A percentile compares a stretch with the other conserved stretches of the same genome.
Conservation (phyloP, 495 filamentous ascomycete genomes). For the Diplogelasinospora grovesii region DNA sequence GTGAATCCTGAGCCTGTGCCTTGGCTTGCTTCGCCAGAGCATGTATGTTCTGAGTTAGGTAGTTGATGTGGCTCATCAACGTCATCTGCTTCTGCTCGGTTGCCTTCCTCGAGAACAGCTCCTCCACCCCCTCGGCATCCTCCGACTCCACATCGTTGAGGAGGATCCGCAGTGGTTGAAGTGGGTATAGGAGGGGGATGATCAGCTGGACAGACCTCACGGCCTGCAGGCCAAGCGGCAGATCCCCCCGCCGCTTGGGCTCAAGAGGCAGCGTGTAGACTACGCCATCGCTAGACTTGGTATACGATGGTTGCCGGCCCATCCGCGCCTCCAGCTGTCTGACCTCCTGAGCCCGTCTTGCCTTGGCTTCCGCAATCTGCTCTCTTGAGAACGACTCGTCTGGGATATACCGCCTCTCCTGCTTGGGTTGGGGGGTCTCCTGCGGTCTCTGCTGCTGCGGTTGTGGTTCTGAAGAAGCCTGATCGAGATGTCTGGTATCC, state of each 20-base stretch:
- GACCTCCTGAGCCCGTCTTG: constrained; percentile 56
- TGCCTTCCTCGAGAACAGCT: constrained; percentile 56
- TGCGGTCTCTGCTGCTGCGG: constrained; percentile 34
- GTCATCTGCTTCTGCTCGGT: constrained; percentile 51
- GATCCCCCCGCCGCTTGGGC: constrained; percentile 51
- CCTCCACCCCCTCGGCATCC: constrained; percentile 55
- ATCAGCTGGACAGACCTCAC: constrained; percentile 61
- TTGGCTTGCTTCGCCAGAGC: constrained; percentile 51
- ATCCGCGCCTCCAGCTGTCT: constrained; percentile 77
- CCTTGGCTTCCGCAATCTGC: constrained; percentile 56
- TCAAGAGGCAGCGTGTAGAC: constrained; percentile 69
- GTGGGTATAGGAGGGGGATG: constrained; percentile 66
- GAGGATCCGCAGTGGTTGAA: constrained; percentile 61
- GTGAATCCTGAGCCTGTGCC: constrained; percentile 3
- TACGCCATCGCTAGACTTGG: constrained; percentile 63
- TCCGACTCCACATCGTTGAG: constrained; percentile 56
- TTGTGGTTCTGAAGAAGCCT: constrained; percentile 5
- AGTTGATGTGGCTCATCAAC: constrained; percentile 71
- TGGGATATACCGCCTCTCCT: constrained; percentile 26
- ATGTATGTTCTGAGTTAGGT: constrained; percentile 67
- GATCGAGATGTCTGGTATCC: constrained; percentile 36
- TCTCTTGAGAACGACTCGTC: constrained; percentile 44
- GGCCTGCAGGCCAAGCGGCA: constrained; percentile 56
- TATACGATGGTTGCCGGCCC: constrained; percentile 58
- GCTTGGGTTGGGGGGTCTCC: constrained; percentile 32